phyloP scores from a whole-genome alignment of 164 flowering plant genomes.

The Annona squamosa region DNA sequence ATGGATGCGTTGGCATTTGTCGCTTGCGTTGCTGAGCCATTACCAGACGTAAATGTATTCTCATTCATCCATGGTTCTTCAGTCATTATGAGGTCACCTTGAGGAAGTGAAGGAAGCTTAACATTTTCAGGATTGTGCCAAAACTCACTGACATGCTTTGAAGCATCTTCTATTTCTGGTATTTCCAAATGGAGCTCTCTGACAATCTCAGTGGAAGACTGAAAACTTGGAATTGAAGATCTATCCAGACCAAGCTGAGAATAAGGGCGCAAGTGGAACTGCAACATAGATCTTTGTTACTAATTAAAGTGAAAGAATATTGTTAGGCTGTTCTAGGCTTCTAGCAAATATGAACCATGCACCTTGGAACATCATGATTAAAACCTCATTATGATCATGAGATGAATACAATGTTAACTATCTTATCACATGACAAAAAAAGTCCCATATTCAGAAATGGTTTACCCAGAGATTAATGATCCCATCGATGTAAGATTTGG shows the following conservation, averaged over 20 bases:
- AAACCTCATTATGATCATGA: background rate
- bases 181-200: conserved; percentile 58
- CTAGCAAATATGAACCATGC: background rate
- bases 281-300: conserved; percentile 7
- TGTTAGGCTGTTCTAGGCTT: no score
- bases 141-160: conserved; percentile 37
- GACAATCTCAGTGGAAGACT: conserved; percentile 32
- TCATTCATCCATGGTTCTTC: conserved; percentile 76
- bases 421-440: background rate
- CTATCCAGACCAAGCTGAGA: conserved; percentile 76
- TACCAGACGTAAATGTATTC: conserved; percentile 13
- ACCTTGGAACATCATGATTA: background rate
- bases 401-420: background rate
- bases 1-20: background rate
- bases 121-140: conserved; percentile 32
- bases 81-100: conserved; percentile 22
- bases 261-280: conserved; percentile 91
- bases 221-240: conserved; percentile 45
- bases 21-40: conserved; percentile 10
- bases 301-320: background rate
- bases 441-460: no score
- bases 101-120: conserved; percentile 3
- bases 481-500: no score
- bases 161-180: conserved; percentile 70
- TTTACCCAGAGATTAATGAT: no score